Base-by-base conservation (phyloP, 345 rosid species). In the Eucalyptus pauciflora region DNA sequence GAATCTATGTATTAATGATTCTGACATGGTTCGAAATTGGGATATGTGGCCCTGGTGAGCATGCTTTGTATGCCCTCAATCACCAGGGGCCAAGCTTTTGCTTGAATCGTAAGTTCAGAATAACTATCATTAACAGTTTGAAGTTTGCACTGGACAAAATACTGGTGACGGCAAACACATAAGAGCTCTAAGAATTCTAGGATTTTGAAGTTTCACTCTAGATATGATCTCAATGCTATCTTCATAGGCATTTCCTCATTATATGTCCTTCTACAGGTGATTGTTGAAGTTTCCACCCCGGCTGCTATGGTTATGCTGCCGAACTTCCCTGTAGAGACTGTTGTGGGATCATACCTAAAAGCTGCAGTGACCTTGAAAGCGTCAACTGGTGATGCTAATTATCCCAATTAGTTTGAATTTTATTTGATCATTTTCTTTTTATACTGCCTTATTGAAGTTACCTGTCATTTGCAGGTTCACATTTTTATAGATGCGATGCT, bases 341-440 rank as follows among this genome's bases (percentile, higher is more conserved):
- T 94, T 89, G 96, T 96, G 54, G 96, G 99, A 92, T 95, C 99
- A 81, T 93, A 94, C 92, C 94, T 97, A 88, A 91, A 90, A 91
- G 96, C 97, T 87, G 97, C 98, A 90, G 97, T 97, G 88, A 95
- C 98, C 67, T 92, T 97, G 97, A 95, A 94, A 92, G 91, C 96
- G 87, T 90, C 92, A 88, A 94, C 95, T 92, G 99, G 99, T 97
- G 88, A 90, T 89, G 60, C 49, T 87, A 27, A 46, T 45, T 86
- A 24, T 20, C 86, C 64, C 51, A 90, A 54, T 92, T 87, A 60
- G 64, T 69, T 86, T 51, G 50, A 89, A 86, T 90, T 87, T 92
- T 92, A 67, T 87, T 87, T 76, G 64, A 89, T 86, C 48, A 52
- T 87, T 90, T 83, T 89, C 54, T 87, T 90, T 46, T 79, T 89